These are phyloP conservation scores for Cryoendolithus antarcticus DNA, from an alignment of 2,329 filamentous ascomycete species.

Conservation along the genomic window DNA sequence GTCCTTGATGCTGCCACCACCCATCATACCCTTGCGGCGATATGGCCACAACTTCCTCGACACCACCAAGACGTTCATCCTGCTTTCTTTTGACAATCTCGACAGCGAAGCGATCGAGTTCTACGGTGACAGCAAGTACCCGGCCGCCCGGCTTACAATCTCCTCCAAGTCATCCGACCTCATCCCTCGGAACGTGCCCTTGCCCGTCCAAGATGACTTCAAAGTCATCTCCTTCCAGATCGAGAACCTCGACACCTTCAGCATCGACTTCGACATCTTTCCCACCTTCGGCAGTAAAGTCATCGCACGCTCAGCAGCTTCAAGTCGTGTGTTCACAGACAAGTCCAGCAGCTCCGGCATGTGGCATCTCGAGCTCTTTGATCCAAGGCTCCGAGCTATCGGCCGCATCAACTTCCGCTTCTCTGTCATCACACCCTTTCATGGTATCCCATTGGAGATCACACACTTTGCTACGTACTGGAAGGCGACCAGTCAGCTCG, in stretches of 20 bases:
- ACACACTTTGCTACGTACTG: constrained; percentile 98
- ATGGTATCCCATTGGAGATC: constrained; percentile 83
- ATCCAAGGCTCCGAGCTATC: constrained; percentile 80
- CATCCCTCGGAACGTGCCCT: constrained; percentile 88
- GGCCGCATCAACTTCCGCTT: constrained; percentile 90
- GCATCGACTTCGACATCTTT: constrained; percentile 94
- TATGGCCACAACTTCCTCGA: constrained; percentile 99
- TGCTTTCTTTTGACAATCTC: constrained; percentile 74
- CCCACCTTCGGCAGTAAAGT: constrained; percentile 95
- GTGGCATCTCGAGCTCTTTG: constrained; percentile 82
- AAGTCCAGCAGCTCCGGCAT: constrained; percentile 62
- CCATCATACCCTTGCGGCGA: constrained; percentile 84
- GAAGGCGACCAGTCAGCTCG: constrained; percentile 92
- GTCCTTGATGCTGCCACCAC: constrained; percentile 79
- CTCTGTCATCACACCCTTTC: constrained; percentile 93
- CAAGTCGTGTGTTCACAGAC: constrained; percentile 74
- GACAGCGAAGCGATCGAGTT: constrained; percentile 72
- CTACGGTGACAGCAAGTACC: constrained; percentile 94
- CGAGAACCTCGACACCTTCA: constrained; percentile 83
- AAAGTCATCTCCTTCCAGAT: constrained; percentile 91
- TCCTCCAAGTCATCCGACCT: constrained; percentile 93
- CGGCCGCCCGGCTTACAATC: constrained; percentile 85
- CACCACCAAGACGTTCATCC: constrained; percentile 80
- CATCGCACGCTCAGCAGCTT: constrained; percentile 86
- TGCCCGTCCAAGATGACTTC: constrained; percentile 93